Percentiles rank a stretch among this genome's conserved stretches.
Evolutionary conservation across 768 basidiomycete genomes (phyloP).

Genomic region (Mrakia blollopis): DNA sequence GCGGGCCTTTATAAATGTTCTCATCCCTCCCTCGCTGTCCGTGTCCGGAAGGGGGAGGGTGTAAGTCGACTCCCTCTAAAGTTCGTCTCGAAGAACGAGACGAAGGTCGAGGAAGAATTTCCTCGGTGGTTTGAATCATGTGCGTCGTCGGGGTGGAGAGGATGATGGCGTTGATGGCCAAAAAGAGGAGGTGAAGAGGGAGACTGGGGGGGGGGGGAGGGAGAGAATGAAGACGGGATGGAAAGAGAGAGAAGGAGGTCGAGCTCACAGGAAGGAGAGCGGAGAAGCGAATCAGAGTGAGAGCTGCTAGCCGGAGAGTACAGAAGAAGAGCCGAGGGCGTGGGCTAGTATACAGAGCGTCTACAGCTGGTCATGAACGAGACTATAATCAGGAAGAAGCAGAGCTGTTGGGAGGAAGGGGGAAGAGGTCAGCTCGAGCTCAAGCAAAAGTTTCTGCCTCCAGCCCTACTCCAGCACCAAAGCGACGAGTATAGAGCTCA

Average conservation of each 20-base stretch:
- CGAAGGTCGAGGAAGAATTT: constrained; percentile 1
- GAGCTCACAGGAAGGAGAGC: not conserved
- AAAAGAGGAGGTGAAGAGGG: not conserved
- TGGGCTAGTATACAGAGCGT: too few species aligned
- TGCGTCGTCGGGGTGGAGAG: not conserved
- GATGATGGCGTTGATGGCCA: too few species aligned
- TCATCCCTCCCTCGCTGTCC: constrained; percentile 6
- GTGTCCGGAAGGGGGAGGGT: not conserved
- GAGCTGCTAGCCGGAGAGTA: too few species aligned
- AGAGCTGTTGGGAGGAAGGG: not conserved
- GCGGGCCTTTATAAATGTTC: constrained; percentile 15
- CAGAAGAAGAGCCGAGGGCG: too few species aligned
- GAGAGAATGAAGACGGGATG: not conserved
- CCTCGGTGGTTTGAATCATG: constrained; percentile 18
- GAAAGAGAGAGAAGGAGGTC: not conserved
- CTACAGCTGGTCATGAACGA: not conserved
- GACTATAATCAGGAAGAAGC: not conserved
- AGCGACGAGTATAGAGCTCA: too few species aligned
- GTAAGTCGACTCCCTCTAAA: not conserved
- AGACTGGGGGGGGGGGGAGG: not conserved
- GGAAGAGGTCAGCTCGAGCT: constrained; percentile 5
- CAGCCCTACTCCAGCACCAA: too few species aligned
- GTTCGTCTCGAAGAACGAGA: not conserved
- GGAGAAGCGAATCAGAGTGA: too few species aligned
- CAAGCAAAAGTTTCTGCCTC: not conserved